Evolutionary conservation across 1,139 yeast genomes (phyloP), one percentile per base, ranked within the genome.

Genomic region (Saccharomycopsis crataegensis): DNA sequence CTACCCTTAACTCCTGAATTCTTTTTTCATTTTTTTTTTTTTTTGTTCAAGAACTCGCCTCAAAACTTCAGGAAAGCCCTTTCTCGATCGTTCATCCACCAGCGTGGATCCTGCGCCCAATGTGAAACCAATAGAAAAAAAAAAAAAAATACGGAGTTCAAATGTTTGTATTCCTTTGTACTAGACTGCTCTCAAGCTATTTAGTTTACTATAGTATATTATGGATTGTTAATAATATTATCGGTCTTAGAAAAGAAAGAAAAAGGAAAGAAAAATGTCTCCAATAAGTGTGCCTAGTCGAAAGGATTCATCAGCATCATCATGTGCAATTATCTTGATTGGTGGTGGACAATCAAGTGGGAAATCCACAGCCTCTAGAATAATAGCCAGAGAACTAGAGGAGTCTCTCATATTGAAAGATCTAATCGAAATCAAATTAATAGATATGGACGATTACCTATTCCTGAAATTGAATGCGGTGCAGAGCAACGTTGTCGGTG

Each of bases 341-440:
- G 58, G 53, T 14, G 58, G 58, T 8, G 58, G 58, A 14, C 57
- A 53, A 36, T 48, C 50, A 16, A 46, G 57, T 43, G 58, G 58
- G 6, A 56, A 56, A 34, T 16, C 22, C 8, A 54, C 57, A n/a
- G 55, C 53, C 9, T 51, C 49, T 17, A 43, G 51, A 2, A 22
- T 32, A 6, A 33, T 56, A 6, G 31, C 43, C n/a, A 43, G 46
- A 37, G 33, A 54, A 14, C 40, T 56, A 9, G 33, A 36, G 7
- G 31, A 22, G 6, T 40, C 43, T 9, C 16, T 46, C 16, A 28
- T 11, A 9, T 33, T 46, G 11, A 43, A 33, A 37, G 42, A 33
- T 11, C 16, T 47, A 32, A 36, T 49, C 22, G 52, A 49, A 8
- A 46, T 54, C 11, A 47, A 48, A 17, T 17, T 54, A 8, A 43